phyloP scores from a whole-genome alignment of 345 rosid genomes.

The Reutealis trisperma region DNA sequence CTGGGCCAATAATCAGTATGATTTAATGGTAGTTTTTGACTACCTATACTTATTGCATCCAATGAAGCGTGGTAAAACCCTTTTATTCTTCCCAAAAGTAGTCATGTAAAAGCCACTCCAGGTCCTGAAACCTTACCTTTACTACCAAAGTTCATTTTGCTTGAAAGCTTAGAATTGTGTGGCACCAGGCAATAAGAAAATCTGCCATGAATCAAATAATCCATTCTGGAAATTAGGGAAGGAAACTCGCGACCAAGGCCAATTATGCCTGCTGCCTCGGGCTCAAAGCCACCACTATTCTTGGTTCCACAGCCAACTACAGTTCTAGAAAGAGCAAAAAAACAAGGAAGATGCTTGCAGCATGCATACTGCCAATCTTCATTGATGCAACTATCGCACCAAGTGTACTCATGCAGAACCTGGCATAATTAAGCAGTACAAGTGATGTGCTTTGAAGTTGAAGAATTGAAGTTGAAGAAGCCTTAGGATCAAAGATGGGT shows the following conservation, averaged over 20 bases:
- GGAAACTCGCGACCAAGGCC: slow-evolving; percentile 10
- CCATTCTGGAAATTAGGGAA: not conserved
- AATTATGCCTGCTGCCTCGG: not conserved
- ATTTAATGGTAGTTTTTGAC: no score
- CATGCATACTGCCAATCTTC: no score
- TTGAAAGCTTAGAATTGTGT: not conserved
- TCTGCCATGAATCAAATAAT: slow-evolving; percentile 2
- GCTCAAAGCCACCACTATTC: not conserved
- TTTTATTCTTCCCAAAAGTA: no score
- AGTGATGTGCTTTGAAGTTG: slow-evolving; percentile 16
- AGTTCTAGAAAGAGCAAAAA: no score
- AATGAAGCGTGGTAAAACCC: no score
- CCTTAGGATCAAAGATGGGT: slow-evolving; percentile 30
- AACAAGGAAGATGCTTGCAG: no score
- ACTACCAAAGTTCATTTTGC: slow-evolving; percentile 4
- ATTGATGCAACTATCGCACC: no score
- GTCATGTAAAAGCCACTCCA: not conserved
- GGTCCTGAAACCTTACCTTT: not conserved
- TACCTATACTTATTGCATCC: no score
- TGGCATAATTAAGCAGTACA: no score
- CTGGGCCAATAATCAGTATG: no score
- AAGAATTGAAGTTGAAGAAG: slow-evolving; percentile 38
- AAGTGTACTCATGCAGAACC: no score
- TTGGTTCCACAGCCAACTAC: slow-evolving; percentile 34
- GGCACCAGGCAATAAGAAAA: slow-evolving; percentile 22